phyloP scores from a whole-genome alignment of 1,284 basidiomycete genomes.

The Athelia psychrophila region DNA sequence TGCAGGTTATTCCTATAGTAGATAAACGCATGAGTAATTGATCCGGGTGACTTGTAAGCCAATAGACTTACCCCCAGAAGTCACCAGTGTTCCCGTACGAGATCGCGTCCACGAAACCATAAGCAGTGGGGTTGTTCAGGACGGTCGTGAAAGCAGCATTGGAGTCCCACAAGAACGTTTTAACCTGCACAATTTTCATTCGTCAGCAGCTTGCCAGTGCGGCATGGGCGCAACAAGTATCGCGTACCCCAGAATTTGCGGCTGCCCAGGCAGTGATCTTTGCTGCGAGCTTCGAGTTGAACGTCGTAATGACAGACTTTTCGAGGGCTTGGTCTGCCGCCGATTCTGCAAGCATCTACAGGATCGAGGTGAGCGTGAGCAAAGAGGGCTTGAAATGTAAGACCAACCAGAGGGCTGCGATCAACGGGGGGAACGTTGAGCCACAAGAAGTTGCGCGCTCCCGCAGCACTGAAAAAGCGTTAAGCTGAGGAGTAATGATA shows the following conservation, averaged over 20 bases:
- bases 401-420: conserved; percentile 46
- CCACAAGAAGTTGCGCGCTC: conserved; percentile 59
- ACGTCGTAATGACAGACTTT: conserved; percentile 46
- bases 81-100: conserved; percentile 44
- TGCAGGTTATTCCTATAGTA: conserved; percentile 42
- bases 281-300: conserved; percentile 45
- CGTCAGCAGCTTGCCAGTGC: background rate
- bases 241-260: conserved; percentile 41
- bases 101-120: conserved; percentile 51
- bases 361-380: background rate
- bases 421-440: conserved; percentile 56
- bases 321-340: conserved; percentile 38
- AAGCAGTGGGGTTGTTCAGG: conserved; percentile 43
- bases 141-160: conserved; percentile 49
- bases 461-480: conserved; percentile 30
- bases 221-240: too few species aligned
- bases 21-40: conserved; percentile 1
- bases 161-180: conserved; percentile 51
- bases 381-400: background rate
- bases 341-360: conserved; percentile 46
- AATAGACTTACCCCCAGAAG: conserved; percentile 54
- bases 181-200: conserved; percentile 31
- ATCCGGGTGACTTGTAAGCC: background rate
- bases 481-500: background rate
- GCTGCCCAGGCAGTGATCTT: conserved; percentile 37